Evolutionary conservation across 176 grass and related monocot genomes (phyloP), one percentile per base, ranked within the genome.

Genomic region (Coix lacrymajobi): DNA sequence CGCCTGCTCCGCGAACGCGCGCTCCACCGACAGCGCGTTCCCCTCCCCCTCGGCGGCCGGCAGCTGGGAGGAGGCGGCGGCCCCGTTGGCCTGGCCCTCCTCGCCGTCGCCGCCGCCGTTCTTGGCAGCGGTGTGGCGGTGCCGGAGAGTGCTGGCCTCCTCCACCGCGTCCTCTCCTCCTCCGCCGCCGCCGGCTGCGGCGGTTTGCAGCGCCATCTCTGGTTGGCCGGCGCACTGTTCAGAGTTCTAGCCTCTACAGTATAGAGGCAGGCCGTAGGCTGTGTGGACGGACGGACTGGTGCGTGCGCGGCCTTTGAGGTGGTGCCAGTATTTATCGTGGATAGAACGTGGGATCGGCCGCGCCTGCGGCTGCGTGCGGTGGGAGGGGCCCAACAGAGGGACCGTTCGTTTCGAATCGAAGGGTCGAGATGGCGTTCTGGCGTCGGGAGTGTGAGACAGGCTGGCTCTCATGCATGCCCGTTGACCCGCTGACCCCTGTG

Each of bases 11-110:
- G 62, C 81, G 78, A 94, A 97, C 37, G 58, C 69, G 12, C 66
- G 73, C 79, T 97, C 95, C 60, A 97, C 85, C 1, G 87, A 88
- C 79, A 4, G 8, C 19, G 63, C 61, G 20, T 3, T 63, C 61
- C 4, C 67, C 57, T 4, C 70, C 83, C 24, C 80, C 0, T 5
- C 80, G 28, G 0, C 17, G 37, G 17, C 40, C 69, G n/a, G 51
- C 29, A 11, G 24, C 33, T 11, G 41, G 37, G 39, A 15, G 26
- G 32, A 16, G 40, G 54, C 9, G 54, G 26, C 13, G 37, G 26
- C 58, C 60, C 78, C 33, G 41, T 44, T 37, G 34, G 43, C 51
- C 19, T 39, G 32, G 8, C 11, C 51, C 32, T 62, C 29, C n/a
- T 65, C 77, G 3, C 6, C 76, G 3, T 4, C 76, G 36, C 1